phyloP scores from a whole-genome alignment of 2,329 filamentous ascomycete species.

The Cladosporium sp. region DNA sequence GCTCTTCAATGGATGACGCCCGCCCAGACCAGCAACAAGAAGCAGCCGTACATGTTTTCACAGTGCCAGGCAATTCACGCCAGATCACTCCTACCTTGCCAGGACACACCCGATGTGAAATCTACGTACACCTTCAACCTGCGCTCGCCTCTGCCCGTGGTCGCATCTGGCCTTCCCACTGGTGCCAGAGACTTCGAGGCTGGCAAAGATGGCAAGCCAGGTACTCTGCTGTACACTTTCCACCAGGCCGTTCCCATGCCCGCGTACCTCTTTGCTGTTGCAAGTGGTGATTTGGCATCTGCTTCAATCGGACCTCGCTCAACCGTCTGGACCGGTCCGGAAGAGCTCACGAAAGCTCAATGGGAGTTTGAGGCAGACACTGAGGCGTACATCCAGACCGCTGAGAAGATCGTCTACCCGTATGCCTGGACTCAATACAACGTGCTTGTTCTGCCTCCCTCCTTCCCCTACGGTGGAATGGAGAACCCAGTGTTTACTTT shows the following conservation, averaged over 20 bases:
- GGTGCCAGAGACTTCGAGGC: conserved; percentile 48
- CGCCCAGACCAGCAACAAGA: conserved; percentile 90
- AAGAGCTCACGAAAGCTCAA: conserved; percentile 76
- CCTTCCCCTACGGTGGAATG: conserved; percentile 68
- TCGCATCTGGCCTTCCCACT: conserved; percentile 74
- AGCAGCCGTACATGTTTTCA: conserved; percentile 95
- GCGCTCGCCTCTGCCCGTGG: conserved; percentile 78
- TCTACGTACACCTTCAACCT: conserved; percentile 90
- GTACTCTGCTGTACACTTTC: conserved; percentile 69
- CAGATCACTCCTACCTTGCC: conserved; percentile 89
- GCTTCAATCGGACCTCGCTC: conserved; percentile 85
- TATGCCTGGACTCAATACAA: conserved; percentile 97
- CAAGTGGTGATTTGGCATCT: conserved; percentile 73
- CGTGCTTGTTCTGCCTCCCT: conserved; percentile 80
- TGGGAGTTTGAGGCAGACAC: conserved; percentile 91
- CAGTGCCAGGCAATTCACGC: conserved; percentile 97
- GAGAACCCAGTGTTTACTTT: conserved; percentile 87
- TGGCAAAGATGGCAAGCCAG: conserved; percentile 49
- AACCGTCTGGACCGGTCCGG: conserved; percentile 79
- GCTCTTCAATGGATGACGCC: conserved; percentile 94
- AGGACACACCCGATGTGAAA: conserved; percentile 96
- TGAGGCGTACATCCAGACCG: conserved; percentile 83
- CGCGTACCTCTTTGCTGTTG: conserved; percentile 89
- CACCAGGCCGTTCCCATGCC: conserved; percentile 90
- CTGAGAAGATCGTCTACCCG: conserved; percentile 74